Evolutionary conservation across 495 filamentous ascomycete species (phyloP), one percentile per base, ranked within the genome.

Genomic region (Ramalina intermedia): DNA sequence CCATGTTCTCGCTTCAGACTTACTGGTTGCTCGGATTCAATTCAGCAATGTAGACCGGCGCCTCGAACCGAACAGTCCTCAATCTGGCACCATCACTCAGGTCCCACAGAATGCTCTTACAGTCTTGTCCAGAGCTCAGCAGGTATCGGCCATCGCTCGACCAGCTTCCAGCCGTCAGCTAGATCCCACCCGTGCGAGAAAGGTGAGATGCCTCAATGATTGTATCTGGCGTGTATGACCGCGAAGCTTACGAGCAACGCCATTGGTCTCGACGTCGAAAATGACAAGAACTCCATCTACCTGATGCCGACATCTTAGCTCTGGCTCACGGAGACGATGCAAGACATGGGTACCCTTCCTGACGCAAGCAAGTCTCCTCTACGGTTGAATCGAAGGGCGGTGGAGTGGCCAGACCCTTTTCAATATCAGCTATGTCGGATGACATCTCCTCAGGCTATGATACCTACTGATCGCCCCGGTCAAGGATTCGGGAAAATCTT

Each of bases 221-320:
- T 91, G 87, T 37, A 96, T 85, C 58, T 91, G 87, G 51, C 82
- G 72, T 16, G 84, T 90, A 66, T 99, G 91, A 6, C 91, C 91
- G 46, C 85, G 77, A 33, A 96, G 72, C 63, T 96, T 96, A 48
- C 87, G 81, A 37, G 91, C 91, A 16, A 96, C 82, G 36, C 90
- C 88, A 70, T 89, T 91, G 24, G 93, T 96, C 61, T 96, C 93
- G 38, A 96, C 73, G 61, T 99, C 91, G 70, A 94, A 99, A 46
- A 99, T 84, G 33, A 95, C 83, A 41, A 96, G 83, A 14, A 82
- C 88, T 54, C 91, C 91, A 67, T 96, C 89, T 51, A 85, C 70
- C 75, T 82, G 58, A 33, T 42, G 47, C 27, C 18, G 6, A 45
- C 45, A 41, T 27, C 21, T 61, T 39, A 62, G 51, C 42, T 48